phyloP scores from a whole-genome alignment of 257 asterid genomes.

The Echium plantagineum region DNA sequence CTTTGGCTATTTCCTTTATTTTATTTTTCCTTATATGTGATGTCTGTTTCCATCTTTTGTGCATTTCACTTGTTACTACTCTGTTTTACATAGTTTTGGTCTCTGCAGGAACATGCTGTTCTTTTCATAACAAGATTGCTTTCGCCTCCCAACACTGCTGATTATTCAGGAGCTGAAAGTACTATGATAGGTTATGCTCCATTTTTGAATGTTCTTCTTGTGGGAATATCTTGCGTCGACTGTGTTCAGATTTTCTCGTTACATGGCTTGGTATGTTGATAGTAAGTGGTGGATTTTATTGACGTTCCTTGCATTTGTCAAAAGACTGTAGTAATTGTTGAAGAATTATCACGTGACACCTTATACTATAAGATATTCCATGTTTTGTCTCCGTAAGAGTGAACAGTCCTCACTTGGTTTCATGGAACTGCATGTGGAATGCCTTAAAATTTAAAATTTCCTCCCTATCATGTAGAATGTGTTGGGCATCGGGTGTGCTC shows the following conservation, averaged over 20 bases:
- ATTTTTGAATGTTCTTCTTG: slow-evolving; percentile 10
- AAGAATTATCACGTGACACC: background rate
- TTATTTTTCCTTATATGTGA: background rate
- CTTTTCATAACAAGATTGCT: slow-evolving; percentile 8
- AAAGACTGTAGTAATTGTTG: background rate
- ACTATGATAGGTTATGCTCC: slow-evolving; percentile 9
- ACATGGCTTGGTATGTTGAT: slow-evolving; percentile 10
- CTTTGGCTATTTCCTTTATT: background rate
- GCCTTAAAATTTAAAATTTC: background rate
- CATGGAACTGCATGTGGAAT: background rate
- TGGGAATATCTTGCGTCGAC: slow-evolving; percentile 5
- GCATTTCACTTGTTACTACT: background rate
- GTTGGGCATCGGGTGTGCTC: background rate
- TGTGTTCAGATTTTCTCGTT: slow-evolving; percentile 12
- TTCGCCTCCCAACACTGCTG: slow-evolving; percentile 11
- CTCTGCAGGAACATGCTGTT: slow-evolving; percentile 13
- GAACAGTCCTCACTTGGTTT: no score
- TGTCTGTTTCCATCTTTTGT: background rate
- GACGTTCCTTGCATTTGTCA: background rate
- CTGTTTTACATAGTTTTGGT: background rate
- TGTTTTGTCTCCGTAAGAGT: background rate
- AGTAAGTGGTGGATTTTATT: background rate
- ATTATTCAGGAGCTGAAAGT: slow-evolving; percentile 11
- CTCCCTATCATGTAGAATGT: background rate
- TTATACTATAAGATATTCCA: background rate